Conservation (phyloP, 148 eudicot species). For the Vaccinium vitisidaea region DNA sequence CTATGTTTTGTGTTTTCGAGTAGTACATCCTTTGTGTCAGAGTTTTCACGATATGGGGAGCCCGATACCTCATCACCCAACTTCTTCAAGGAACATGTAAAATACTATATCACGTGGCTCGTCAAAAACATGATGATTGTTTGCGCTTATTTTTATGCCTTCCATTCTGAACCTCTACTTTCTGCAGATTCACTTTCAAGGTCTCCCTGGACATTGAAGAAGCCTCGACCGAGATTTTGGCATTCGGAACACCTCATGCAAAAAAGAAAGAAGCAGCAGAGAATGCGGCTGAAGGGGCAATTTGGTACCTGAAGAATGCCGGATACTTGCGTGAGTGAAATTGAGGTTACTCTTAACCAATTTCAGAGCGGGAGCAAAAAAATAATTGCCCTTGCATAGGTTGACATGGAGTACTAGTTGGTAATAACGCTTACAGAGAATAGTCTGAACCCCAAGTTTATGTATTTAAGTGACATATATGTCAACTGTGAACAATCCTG, state of each 20-base stretch:
- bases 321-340: conserved; percentile 39
- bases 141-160: background rate
- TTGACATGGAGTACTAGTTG: background rate
- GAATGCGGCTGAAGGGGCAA: conserved; percentile 71
- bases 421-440: background rate
- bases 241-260: conserved; percentile 45
- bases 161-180: background rate
- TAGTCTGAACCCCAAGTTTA: conserved; percentile 6
- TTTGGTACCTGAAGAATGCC: conserved; percentile 61
- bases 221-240: conserved; percentile 32
- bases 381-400: background rate
- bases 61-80: background rate
- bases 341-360: background rate
- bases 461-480: background rate
- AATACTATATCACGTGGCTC: background rate
- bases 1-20: background rate
- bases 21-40: background rate
- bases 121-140: background rate
- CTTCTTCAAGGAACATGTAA: background rate
- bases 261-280: conserved; percentile 85
- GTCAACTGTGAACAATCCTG: background rate
- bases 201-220: conserved; percentile 52
- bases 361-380: background rate
- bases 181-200: conserved; percentile 67
- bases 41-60: background rate